A percentile compares a stretch with the other conserved stretches of the same genome.
phyloP scores from a whole-genome alignment of 2,329 filamentous ascomycete species.

The Colletotrichum orbiculare region DNA sequence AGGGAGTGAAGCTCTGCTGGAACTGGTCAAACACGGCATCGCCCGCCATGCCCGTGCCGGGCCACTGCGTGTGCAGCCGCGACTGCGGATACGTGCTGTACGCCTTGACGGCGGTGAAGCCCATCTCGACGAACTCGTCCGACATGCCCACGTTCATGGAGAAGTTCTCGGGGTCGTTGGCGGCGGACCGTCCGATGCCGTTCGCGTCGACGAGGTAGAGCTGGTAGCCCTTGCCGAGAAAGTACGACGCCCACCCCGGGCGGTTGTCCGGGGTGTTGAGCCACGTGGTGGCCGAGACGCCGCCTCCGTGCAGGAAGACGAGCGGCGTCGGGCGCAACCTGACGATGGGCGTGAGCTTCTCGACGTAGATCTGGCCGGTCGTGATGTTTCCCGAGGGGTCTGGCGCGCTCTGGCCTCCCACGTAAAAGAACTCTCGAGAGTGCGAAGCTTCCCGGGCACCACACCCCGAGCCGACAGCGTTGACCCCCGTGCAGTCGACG shows the following conservation, averaged over 20 bases:
- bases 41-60: constrained; percentile 46
- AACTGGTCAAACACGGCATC: constrained; percentile 61
- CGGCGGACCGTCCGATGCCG: constrained; percentile 46
- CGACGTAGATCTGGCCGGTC: constrained; percentile 45
- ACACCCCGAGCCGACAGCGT: constrained; percentile 28
- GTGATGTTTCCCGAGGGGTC: constrained; percentile 40
- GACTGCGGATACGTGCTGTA: constrained; percentile 46
- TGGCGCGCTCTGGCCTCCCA: constrained; percentile 43
- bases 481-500: constrained; percentile 21
- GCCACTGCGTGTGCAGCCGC: constrained; percentile 47
- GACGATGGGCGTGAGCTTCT: constrained; percentile 44
- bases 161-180: constrained; percentile 42
- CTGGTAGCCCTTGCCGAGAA: constrained; percentile 51
- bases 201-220: constrained; percentile 55
- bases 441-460: constrained; percentile 28
- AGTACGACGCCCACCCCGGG: constrained; percentile 54
- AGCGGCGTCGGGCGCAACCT: constrained; percentile 41
- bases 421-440: constrained; percentile 43
- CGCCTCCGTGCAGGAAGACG: constrained; percentile 47
- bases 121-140: constrained; percentile 40
- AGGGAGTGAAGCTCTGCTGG: constrained; percentile 55
- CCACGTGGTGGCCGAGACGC: constrained; percentile 45
- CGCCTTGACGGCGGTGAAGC: constrained; percentile 43
- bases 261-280: constrained; percentile 54
- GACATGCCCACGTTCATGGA: constrained; percentile 40